Evolutionary conservation across 768 basidiomycete genomes (phyloP).

Genomic region (Ramaria rubella): DNA sequence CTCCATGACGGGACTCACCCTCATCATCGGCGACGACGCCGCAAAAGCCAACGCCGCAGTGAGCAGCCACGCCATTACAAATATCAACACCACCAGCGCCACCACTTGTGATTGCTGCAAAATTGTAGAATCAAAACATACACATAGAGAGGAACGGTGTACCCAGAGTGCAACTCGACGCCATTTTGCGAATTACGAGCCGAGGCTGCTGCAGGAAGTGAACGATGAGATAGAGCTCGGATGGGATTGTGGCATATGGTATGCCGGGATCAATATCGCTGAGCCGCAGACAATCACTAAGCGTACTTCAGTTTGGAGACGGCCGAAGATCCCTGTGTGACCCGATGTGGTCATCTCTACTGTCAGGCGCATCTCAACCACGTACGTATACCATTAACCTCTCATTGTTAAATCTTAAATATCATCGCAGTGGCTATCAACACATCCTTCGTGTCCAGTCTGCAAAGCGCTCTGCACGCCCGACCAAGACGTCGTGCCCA

Average conservation of each 20-base stretch:
- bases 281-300: no score
- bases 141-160: no score
- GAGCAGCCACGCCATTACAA: no score
- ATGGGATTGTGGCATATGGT: slow-evolving; percentile 12
- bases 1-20: neutral
- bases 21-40: neutral
- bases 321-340: slow-evolving; percentile 8
- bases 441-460: slow-evolving; percentile 2
- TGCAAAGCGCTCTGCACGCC: slow-evolving; percentile 4
- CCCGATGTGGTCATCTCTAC: slow-evolving; percentile 8
- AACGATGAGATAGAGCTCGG: slow-evolving; percentile 2
- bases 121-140: no score
- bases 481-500: neutral
- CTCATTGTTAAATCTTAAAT: neutral
- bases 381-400: neutral
- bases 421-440: slow-evolving; percentile 2
- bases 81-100: no score
- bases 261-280: neutral
- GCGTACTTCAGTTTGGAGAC: slow-evolving; percentile 6
- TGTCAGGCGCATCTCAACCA: slow-evolving; percentile 3
- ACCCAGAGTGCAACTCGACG: neutral
- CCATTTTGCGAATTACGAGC: slow-evolving; percentile 2
- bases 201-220: neutral
- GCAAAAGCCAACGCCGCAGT: neutral
- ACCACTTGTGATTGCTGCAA: no score